A percentile compares a stretch with the other conserved stretches of the same genome.
These are phyloP conservation scores for Wickerhamiella spandovensis DNA, from an alignment of 805 yeast genomes.

Conservation along the genomic window DNA sequence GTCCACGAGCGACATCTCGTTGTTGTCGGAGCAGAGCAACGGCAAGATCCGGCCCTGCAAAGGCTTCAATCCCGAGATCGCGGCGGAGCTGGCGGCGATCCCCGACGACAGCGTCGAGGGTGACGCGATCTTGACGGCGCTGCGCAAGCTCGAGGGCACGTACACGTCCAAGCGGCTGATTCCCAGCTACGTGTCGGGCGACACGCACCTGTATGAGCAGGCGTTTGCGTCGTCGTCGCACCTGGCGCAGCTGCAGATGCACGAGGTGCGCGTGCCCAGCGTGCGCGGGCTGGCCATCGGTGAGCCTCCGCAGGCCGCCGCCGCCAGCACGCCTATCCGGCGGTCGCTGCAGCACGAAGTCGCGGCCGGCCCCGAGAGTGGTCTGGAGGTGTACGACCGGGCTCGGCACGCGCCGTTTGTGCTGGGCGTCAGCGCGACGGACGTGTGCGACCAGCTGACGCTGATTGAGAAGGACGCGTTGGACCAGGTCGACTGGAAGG, in stretches of 20 bases:
- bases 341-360: background rate
- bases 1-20: conserved; percentile 11
- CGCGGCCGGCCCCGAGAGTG: background rate
- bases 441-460: conserved; percentile 71
- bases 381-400: background rate
- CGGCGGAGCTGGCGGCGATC: conserved; percentile 67
- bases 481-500: conserved; percentile 84
- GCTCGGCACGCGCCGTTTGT: conserved; percentile 63
- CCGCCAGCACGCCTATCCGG: background rate
- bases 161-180: conserved; percentile 1
- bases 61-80: conserved; percentile 41
- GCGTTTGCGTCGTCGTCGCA: conserved; percentile 9
- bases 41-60: conserved; percentile 22
- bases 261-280: background rate
- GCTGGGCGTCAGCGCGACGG: conserved; percentile 51
- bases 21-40: conserved; percentile 17
- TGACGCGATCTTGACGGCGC: conserved; percentile 63
- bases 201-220: conserved; percentile 6
- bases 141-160: conserved; percentile 68
- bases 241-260: background rate
- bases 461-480: conserved; percentile 74
- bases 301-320: background rate
- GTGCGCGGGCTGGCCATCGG: background rate
- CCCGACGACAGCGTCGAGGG: conserved; percentile 62
- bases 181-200: conserved; percentile 5